Evolutionary conservation across 768 basidiomycete species (phyloP), one percentile per base, ranked within the genome.

Genomic region (Leucogyrophana mollusca): DNA sequence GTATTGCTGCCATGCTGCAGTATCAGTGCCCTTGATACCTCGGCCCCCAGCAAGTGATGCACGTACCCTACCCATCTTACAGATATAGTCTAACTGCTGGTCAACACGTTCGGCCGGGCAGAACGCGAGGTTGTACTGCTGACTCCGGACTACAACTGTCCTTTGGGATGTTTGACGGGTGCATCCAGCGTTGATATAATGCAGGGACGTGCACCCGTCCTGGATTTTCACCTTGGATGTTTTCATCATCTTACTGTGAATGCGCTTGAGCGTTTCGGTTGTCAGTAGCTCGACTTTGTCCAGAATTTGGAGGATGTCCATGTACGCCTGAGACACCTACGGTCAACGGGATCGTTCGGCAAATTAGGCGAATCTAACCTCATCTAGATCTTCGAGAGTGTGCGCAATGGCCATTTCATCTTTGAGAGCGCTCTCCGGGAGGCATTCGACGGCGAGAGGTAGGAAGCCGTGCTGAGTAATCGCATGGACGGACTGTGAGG

Each of bases 11-110:
- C n/a, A 9, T 30, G 20, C 14, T 44, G 41, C 11, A 30, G 18
- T 4, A 32, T 33, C 20, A 35, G 10, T 5, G 24, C 34, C 32
- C n/a, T 18, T 21, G 24, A 9, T 44, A 17, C 6, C 4, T 44
- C 24, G 17, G 30, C 25, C 11, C 27, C 4, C 21, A 10, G 8
- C 11, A 34, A 4, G 11, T 11, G 14, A 21, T 33, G 32, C 4
- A 51, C 64, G 4, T 41, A 66, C 64, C 49, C 57, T 57, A 2
- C 57, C 64, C 64, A 65, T 65, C 49, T 65, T 65, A 44, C 64
- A 65, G 18, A 65, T 65, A 41, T 65, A 65, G 27, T 65, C 64
- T 24, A 65, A 30, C 32, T 65, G 65, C 22, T 65, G 61, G 30
- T 65, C 64, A 2, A 65, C 64, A 21, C 54, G 16, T 17, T 63